These are phyloP conservation scores for Metschnikowia noctiluminum DNA, from an alignment of 805 yeast species.

Conservation along the genomic window DNA sequence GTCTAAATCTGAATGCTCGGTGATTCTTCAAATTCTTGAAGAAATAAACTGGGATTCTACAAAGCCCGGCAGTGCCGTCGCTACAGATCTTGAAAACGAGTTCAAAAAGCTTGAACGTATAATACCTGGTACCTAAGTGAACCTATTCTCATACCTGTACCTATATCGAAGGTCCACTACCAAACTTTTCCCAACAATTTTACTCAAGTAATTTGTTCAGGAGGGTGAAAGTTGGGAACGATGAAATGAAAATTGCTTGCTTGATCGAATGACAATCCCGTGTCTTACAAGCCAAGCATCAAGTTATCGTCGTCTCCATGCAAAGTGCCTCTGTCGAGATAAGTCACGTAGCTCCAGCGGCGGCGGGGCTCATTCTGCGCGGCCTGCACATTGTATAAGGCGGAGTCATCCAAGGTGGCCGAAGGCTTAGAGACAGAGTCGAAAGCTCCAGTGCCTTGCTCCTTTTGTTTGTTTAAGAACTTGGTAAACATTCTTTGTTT, in stretches of 20 bases:
- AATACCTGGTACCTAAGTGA: no score
- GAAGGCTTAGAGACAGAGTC: background rate
- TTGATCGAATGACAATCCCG: background rate
- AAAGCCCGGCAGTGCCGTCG: background rate
- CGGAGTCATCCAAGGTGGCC: conserved; percentile 9
- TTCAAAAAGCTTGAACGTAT: no score
- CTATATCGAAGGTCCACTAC: no score
- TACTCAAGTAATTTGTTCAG: no score
- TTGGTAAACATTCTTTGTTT: conserved; percentile 14
- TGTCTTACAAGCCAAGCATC: conserved; percentile 17
- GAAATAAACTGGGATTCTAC: background rate
- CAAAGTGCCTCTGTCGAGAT: conserved; percentile 18
- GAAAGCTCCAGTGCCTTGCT: conserved; percentile 3
- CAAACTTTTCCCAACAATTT: no score
- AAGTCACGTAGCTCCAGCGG: conserved; percentile 20
- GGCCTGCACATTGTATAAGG: conserved; percentile 3
- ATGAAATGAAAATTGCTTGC: background rate
- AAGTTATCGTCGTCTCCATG: conserved; percentile 20
- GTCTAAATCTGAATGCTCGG: background rate
- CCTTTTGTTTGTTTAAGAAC: conserved; percentile 14
- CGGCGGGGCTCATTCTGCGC: conserved; percentile 9
- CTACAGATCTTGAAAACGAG: background rate
- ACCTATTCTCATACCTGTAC: no score
- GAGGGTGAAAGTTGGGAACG: no score
- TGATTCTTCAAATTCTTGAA: background rate